Conservation (phyloP, 2,329 filamentous ascomycete genomes). For the Ramularia endophylla region DNA sequence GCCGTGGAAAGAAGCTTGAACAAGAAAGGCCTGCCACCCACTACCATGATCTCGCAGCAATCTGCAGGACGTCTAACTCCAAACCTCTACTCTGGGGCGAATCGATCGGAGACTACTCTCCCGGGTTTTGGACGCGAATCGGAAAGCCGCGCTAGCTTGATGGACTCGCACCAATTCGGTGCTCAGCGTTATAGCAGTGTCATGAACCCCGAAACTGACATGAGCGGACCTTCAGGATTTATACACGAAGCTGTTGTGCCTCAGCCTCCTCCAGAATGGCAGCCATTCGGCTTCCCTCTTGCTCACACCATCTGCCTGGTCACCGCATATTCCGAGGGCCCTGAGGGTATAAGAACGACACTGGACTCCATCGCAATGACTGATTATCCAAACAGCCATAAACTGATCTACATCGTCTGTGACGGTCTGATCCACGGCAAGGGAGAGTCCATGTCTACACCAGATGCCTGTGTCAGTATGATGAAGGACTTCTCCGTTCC, state of each 20-base stretch:
- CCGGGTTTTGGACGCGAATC: slow-evolving; percentile 24
- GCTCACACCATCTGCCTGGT: slow-evolving; percentile 92
- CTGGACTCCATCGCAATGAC: slow-evolving; percentile 95
- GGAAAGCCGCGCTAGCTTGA: slow-evolving; percentile 34
- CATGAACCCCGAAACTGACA: slow-evolving; percentile 54
- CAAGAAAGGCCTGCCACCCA: slow-evolving; percentile 57
- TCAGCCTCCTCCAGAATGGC: slow-evolving; percentile 93
- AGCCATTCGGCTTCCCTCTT: slow-evolving; percentile 91
- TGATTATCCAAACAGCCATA: slow-evolving; percentile 99
- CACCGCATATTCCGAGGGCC: slow-evolving; percentile 94
- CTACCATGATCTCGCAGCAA: slow-evolving; percentile 91
- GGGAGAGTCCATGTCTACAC: slow-evolving; percentile 79
- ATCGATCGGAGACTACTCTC: slow-evolving; percentile 53
- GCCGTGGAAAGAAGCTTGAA: slow-evolving; percentile 58
- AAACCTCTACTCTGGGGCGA: slow-evolving; percentile 61
- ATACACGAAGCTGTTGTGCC: slow-evolving; percentile 95
- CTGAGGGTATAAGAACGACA: slow-evolving; percentile 85
- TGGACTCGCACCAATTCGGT: slow-evolving; percentile 33
- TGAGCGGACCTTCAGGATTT: slow-evolving; percentile 83
- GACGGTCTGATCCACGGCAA: slow-evolving; percentile 97
- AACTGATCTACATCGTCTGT: slow-evolving; percentile 91
- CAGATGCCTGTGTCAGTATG: slow-evolving; percentile 86
- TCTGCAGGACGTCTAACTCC: slow-evolving; percentile 67
- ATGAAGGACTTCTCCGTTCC: slow-evolving; percentile 83
- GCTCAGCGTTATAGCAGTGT: slow-evolving; percentile 49